phyloP scores from a whole-genome alignment of 371 early-diverging fungal species.

The Mortierella sp. region DNA sequence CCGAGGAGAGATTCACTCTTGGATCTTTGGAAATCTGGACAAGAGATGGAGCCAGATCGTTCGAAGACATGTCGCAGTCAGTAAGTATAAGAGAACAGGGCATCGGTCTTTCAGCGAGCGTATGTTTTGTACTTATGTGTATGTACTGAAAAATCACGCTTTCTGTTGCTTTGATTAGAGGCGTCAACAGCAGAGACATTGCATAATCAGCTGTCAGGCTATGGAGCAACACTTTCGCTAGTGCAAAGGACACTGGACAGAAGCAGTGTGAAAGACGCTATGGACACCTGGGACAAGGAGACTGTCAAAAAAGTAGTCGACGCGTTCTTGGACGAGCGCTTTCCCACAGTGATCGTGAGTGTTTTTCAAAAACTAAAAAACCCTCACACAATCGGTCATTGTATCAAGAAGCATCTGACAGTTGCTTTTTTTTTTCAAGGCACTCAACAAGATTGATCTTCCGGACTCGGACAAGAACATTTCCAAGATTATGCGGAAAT shows the following conservation, averaged over 20 bases:
- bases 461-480: constrained; percentile 86
- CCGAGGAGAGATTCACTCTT: constrained; percentile 74
- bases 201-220: constrained; percentile 72
- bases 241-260: constrained; percentile 71
- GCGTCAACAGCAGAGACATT: constrained; percentile 64
- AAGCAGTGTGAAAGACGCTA: constrained; percentile 57
- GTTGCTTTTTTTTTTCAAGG: constrained; percentile 39
- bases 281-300: constrained; percentile 74
- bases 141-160: no score
- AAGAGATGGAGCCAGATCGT: constrained; percentile 75
- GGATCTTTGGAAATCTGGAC: constrained; percentile 77
- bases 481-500: constrained; percentile 75
- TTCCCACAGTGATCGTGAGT: constrained; percentile 79
- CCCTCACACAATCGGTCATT: no score
- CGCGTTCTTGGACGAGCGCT: constrained; percentile 78
- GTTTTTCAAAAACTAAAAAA: neutral
- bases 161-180: constrained; percentile 30
- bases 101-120: neutral
- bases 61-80: constrained; percentile 70
- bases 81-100: constrained; percentile 31
- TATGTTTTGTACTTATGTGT: no score
- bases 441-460: constrained; percentile 86
- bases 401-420: no score
- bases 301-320: constrained; percentile 68
- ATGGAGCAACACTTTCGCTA: constrained; percentile 67